Base-by-base conservation (phyloP, 83 land plant genomes). In the Picea abies region DNA sequence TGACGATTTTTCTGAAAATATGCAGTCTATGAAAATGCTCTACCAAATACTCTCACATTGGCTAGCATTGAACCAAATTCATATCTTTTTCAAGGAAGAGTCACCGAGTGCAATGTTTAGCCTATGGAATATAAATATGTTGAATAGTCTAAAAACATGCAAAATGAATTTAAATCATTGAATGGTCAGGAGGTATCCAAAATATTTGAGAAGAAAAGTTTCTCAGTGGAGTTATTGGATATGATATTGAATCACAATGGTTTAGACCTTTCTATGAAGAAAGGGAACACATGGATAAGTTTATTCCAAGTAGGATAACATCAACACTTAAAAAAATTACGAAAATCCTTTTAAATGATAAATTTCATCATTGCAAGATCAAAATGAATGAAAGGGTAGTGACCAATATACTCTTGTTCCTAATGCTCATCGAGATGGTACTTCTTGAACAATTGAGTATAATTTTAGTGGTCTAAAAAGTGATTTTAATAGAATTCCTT, bases 131-230 rank as follows among this genome's bases (percentile, higher is more conserved):
- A 68, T 68, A 32, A 37, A 68, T 5, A 68, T 32, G 72, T 68
- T 9, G 72, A 68, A 32, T 6, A 41, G 5, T 41, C 44, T 41
- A 41, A 41, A 41, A 41, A 41, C 44, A 41, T 5, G 44, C 35
- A 68, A 32, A 23, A 37, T 12, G 19, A 68, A 37, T 10, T 32
- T 32, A 37, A 68, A 68, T 68, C 35, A 2, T 19, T 68, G 7
- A 68, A 68, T 26, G 35, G 17, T 4, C 41, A 2, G 20, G 29
- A 68, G 72, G 41, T 68, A 5, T 32, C 39, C 4, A 32, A 68
- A 37, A 68, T 17, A 68, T 68, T 68, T 68, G 15, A 19, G 72
- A 68, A 15, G 72, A 68, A 37, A 68, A 68, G 72, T 68, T 29
- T 68, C 29, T 68, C 19, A 37, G 72, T 23, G 72, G 29, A 32